Conservation (phyloP, 345 rosid species). For the Anastatica hierochuntica region DNA sequence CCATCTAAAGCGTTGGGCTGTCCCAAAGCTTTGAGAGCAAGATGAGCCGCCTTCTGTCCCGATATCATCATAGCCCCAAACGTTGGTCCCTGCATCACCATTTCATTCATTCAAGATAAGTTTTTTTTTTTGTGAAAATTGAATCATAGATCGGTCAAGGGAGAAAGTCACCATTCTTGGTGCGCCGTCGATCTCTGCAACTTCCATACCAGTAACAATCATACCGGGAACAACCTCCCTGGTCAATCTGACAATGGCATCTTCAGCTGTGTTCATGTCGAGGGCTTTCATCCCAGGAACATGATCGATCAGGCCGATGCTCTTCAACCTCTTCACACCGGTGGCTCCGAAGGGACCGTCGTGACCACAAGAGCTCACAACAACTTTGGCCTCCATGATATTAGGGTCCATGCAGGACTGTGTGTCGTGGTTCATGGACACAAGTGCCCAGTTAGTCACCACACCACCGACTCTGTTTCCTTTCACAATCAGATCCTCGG, state of each 20-base stretch:
- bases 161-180: conserved; percentile 61
- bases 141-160: background rate
- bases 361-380: conserved; percentile 92
- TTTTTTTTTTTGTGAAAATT: no score
- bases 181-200: conserved; percentile 89
- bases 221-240: conserved; percentile 87
- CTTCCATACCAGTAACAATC: conserved; percentile 96
- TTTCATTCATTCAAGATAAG: background rate
- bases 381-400: conserved; percentile 97
- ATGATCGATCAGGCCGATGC: conserved; percentile 68
- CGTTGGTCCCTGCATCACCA: conserved; percentile 67
- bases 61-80: conserved; percentile 98
- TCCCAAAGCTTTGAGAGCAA: conserved; percentile 65
- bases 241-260: conserved; percentile 75
- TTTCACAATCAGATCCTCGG: conserved; percentile 86
- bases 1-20: conserved; percentile 65
- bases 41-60: conserved; percentile 91
- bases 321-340: conserved; percentile 82
- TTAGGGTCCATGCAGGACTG: conserved; percentile 98
- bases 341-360: conserved; percentile 95
- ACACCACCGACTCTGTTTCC: conserved; percentile 61
- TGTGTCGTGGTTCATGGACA: conserved; percentile 86
- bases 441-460: conserved; percentile 96
- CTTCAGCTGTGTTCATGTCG: conserved; percentile 89
- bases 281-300: conserved; percentile 90